Conservation (phyloP, 257 asterid species). For the Solanum ossicruentum region DNA sequence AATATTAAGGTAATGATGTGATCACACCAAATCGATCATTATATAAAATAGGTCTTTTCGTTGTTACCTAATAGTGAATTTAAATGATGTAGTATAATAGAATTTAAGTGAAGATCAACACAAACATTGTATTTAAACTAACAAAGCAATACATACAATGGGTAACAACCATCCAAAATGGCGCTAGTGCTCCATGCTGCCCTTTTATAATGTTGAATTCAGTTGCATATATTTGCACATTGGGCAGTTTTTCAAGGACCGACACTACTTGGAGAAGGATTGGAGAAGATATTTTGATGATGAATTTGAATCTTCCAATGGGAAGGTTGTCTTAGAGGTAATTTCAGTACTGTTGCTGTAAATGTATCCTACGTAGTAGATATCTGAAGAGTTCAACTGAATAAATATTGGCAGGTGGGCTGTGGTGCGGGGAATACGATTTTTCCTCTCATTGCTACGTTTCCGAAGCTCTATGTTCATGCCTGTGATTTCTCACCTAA, state of each 20-base stretch:
- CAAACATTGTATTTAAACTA: no score
- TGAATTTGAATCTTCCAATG: slow-evolving; percentile 12
- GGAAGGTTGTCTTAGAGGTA: slow-evolving; percentile 69
- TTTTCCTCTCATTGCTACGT: slow-evolving; percentile 56
- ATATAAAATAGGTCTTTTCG: no score
- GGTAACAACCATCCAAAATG: no score
- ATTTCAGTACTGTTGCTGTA: background rate
- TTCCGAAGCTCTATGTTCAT: slow-evolving; percentile 51
- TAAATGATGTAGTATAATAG: no score
- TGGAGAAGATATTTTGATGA: slow-evolving; percentile 58
- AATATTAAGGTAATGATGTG: no score
- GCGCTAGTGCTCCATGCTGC: background rate
- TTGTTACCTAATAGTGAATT: no score
- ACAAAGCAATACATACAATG: no score
- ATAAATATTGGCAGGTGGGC: slow-evolving; percentile 38
- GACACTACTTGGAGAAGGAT: slow-evolving; percentile 73
- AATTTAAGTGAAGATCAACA: no score
- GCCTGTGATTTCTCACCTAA: slow-evolving; percentile 74
- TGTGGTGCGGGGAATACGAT: slow-evolving; percentile 80
- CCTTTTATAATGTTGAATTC: background rate
- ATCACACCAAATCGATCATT: no score
- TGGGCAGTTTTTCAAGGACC: slow-evolving; percentile 60
- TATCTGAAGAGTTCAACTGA: background rate
- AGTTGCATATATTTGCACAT: background rate
- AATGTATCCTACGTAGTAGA: background rate